A percentile compares a stretch with the other conserved stretches of the same genome.
Evolutionary conservation across 371 early-diverging fungal species (phyloP).

Genomic region (Rhizomucor miehei): DNA sequence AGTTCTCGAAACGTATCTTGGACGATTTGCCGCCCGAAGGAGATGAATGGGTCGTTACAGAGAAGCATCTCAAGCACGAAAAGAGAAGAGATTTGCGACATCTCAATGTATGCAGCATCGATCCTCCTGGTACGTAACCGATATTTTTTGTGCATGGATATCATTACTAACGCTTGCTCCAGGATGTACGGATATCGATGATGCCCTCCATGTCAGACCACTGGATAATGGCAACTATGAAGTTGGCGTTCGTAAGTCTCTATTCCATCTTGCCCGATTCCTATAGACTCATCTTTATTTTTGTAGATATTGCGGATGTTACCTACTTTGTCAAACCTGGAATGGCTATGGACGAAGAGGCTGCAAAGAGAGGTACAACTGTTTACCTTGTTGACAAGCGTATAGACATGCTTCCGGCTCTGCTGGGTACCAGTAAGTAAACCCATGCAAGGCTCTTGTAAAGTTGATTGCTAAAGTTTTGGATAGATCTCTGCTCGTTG

Average conservation of each 20-base stretch:
- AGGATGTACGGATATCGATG: conserved; percentile 99
- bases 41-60: conserved; percentile 77
- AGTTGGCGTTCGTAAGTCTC: conserved; percentile 81
- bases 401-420: conserved; percentile 95
- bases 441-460: not conserved
- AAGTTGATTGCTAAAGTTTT: conserved; percentile 1
- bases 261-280: not conserved
- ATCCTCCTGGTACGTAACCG: conserved; percentile 79
- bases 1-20: conserved; percentile 84
- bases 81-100: conserved; percentile 81
- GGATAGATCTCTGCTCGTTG: conserved; percentile 84
- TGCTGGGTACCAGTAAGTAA: conserved; percentile 77
- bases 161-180: not conserved
- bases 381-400: conserved; percentile 95
- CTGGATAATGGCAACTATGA: conserved; percentile 90
- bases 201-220: conserved; percentile 89
- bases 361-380: conserved; percentile 88
- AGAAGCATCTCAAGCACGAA: conserved; percentile 60
- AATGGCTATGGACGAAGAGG: conserved; percentile 87
- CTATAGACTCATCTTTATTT: not conserved
- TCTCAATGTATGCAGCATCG: conserved; percentile 94
- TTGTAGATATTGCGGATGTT: conserved; percentile 96
- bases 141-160: conserved; percentile 12
- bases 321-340: conserved; percentile 91
- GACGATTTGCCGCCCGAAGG: conserved; percentile 85